Evolutionary conservation across 2,329 filamentous ascomycete species (phyloP).

Genomic region (Penicillium nordicum): DNA sequence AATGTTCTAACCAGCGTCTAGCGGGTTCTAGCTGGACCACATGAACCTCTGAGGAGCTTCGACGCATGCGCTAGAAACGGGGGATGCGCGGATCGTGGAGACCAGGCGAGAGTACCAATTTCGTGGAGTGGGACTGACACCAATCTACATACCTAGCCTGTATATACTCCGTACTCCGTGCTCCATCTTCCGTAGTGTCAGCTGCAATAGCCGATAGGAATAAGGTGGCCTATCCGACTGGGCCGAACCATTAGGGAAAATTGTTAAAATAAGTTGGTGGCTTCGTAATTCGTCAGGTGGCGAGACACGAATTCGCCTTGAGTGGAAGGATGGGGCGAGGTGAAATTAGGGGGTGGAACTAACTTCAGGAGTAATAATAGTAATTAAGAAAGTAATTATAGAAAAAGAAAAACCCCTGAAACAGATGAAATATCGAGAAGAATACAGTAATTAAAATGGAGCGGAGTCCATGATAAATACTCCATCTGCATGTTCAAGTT

Average conservation of each 20-base stretch:
- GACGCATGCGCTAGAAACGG: conserved; percentile 19
- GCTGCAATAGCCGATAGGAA: conserved; percentile 9
- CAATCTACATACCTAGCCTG: conserved; percentile 11
- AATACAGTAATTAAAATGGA: conserved; percentile 1
- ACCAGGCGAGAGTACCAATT: conserved; percentile 16
- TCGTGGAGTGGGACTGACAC: conserved; percentile 17
- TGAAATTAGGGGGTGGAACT: neutral
- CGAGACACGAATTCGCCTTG: neutral
- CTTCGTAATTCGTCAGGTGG: neutral
- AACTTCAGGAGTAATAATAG: conserved; percentile 1
- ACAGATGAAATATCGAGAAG: neutral
- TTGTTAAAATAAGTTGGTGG: neutral
- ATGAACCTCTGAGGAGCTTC: conserved; percentile 12
- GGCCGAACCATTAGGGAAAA: conserved; percentile 10
- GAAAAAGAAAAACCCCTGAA: neutral
- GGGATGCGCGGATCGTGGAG: conserved; percentile 27
- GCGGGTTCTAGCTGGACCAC: conserved; percentile 30
- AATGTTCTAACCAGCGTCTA: conserved; percentile 30
- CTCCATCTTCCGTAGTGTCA: neutral
- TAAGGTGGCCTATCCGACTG: conserved; percentile 14
- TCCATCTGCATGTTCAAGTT: neutral
- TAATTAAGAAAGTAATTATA: neutral
- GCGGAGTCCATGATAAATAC: neutral
- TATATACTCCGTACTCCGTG: conserved; percentile 2
- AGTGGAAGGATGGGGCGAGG: neutral